Evolutionary conservation across 495 filamentous ascomycete genomes (phyloP).

Genomic region (Rostrohypoxylon terebratum): DNA sequence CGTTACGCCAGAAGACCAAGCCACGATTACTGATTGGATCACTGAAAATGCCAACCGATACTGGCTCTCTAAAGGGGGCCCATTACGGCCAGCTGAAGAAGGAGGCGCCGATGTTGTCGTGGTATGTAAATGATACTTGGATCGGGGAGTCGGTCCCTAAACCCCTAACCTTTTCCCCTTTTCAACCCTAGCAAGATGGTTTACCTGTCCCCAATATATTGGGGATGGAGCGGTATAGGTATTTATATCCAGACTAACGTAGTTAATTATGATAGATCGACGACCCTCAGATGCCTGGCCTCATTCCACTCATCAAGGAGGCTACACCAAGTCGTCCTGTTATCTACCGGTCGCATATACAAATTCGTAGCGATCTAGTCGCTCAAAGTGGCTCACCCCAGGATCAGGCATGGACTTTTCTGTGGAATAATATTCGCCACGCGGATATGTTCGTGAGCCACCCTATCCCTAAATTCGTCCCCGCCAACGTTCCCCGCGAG

Average conservation of each 20-base stretch:
- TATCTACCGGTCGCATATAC: slow-evolving; percentile 86
- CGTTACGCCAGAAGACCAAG: slow-evolving; percentile 69
- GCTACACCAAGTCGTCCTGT: slow-evolving; percentile 79
- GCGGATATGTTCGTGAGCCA: slow-evolving; percentile 89
- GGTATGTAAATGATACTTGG: slow-evolving; percentile 53
- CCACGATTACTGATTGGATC: slow-evolving; percentile 76
- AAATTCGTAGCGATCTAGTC: slow-evolving; percentile 81
- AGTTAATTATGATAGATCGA: slow-evolving; percentile 66
- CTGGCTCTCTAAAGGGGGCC: slow-evolving; percentile 77
- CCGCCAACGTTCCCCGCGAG: slow-evolving; percentile 70
- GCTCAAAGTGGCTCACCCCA: slow-evolving; percentile 72
- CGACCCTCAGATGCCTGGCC: slow-evolving; percentile 87
- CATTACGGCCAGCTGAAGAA: slow-evolving; percentile 71
- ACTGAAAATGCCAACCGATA: slow-evolving; percentile 80
- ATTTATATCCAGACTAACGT: slow-evolving; percentile 19
- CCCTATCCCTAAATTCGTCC: slow-evolving; percentile 82
- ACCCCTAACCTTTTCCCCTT: not conserved
- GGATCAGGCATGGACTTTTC: slow-evolving; percentile 78
- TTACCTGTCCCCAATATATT: too few relatives aligned
- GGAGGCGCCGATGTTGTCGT: slow-evolving; percentile 86
- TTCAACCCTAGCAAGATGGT: not conserved
- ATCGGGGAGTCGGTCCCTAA: not conserved
- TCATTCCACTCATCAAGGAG: slow-evolving; percentile 82
- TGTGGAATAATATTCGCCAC: slow-evolving; percentile 77
- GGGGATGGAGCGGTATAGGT: too few relatives aligned